A percentile compares a stretch with the other conserved stretches of the same genome.
Conservation (phyloP, 1,284 basidiomycete genomes). For the Puccinia sorghi region DNA sequence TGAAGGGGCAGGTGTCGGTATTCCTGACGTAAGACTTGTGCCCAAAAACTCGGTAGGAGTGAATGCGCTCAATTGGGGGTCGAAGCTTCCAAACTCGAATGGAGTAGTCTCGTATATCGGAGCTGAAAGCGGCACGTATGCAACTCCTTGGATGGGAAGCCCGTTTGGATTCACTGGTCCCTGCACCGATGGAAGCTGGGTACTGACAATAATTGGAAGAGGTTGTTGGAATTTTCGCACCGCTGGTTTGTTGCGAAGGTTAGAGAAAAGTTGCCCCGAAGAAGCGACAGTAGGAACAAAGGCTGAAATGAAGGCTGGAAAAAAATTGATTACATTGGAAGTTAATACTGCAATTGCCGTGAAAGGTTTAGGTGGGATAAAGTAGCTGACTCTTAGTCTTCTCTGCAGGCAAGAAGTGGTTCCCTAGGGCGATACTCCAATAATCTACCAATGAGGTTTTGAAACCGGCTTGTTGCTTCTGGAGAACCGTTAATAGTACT, state of each 20-base stretch:
- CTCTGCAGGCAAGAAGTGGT: slow-evolving; percentile 37
- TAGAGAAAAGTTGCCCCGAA: slow-evolving; percentile 25
- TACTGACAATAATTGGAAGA: slow-evolving; percentile 30
- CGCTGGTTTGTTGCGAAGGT: neutral
- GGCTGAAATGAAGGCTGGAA: neutral
- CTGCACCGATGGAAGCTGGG: slow-evolving; percentile 2
- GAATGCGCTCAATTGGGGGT: slow-evolving; percentile 56
- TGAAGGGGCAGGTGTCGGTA: slow-evolving; percentile 47
- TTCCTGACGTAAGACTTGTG: slow-evolving; percentile 53
- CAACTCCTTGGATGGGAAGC: neutral
- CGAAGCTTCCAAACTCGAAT: slow-evolving; percentile 62
- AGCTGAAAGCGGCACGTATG: slow-evolving; percentile 48
- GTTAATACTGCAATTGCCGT: no score
- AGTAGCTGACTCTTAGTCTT: slow-evolving; percentile 12
- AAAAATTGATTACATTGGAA: neutral
- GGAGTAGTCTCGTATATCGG: slow-evolving; percentile 62
- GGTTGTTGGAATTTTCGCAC: slow-evolving; percentile 23
- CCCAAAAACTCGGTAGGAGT: slow-evolving; percentile 57
- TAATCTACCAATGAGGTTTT: slow-evolving; percentile 21
- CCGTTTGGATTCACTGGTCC: neutral
- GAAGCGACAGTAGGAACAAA: slow-evolving; percentile 24
- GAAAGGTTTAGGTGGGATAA: no score
- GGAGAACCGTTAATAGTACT: neutral
- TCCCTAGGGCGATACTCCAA: slow-evolving; percentile 22
- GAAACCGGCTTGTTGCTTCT: slow-evolving; percentile 31